Evolutionary conservation across 169 alveolate genomes (phyloP).

Genomic region (Pseudocohnilembus persalinus): DNA sequence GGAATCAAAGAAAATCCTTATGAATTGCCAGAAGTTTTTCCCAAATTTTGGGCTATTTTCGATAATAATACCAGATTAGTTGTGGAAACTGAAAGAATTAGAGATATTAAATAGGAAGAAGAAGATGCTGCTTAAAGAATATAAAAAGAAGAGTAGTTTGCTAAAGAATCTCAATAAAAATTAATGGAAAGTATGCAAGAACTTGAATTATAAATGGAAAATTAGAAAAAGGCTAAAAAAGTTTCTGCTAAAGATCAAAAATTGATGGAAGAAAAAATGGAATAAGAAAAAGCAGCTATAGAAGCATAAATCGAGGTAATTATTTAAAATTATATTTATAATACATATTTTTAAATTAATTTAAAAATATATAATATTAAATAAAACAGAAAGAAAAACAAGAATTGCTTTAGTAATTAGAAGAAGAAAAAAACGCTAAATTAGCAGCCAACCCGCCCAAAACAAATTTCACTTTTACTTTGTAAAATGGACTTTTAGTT

Average conservation of each 20-base stretch:
- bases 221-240: neutral
- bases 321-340: slow-evolving; percentile 6
- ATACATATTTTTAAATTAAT: slow-evolving; percentile 31
- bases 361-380: slow-evolving; percentile 27
- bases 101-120: slow-evolving; percentile 29
- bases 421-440: slow-evolving; percentile 10
- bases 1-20: slow-evolving; percentile 63
- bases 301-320: neutral
- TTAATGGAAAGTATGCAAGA: neutral
- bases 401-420: neutral
- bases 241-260: too few relatives aligned
- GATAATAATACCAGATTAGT: slow-evolving; percentile 23
- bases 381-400: slow-evolving; percentile 4
- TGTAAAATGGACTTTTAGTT: slow-evolving; percentile 70
- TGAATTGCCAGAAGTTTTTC: slow-evolving; percentile 10
- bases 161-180: neutral
- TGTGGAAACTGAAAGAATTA: slow-evolving; percentile 37
- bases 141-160: neutral
- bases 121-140: neutral
- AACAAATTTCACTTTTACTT: slow-evolving; percentile 65
- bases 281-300: neutral
- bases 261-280: neutral
- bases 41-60: slow-evolving; percentile 25
- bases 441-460: slow-evolving; percentile 21
- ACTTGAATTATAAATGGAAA: neutral